These are phyloP conservation scores for Lizonia empirigonia DNA, from an alignment of 2,329 filamentous ascomycete genomes.

Conservation along the genomic window DNA sequence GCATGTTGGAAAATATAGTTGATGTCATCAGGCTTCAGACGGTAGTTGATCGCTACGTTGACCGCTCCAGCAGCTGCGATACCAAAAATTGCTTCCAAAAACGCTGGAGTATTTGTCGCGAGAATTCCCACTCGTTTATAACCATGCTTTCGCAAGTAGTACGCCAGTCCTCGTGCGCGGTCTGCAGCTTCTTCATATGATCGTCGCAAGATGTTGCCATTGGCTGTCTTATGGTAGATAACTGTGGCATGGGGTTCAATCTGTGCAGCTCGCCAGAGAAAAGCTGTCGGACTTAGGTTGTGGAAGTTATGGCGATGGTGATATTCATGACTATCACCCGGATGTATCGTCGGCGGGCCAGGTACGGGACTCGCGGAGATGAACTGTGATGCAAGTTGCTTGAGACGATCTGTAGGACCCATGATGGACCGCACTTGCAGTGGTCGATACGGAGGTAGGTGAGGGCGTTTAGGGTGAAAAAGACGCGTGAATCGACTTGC, in stretches of 20 bases:
- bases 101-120: slow-evolving; percentile 90
- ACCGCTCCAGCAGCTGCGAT: slow-evolving; percentile 81
- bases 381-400: slow-evolving; percentile 48
- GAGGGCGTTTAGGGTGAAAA: neutral
- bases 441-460: neutral
- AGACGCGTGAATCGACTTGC: neutral
- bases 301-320: slow-evolving; percentile 67
- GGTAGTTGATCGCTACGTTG: slow-evolving; percentile 74
- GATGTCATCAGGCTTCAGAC: slow-evolving; percentile 83
- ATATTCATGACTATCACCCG: slow-evolving; percentile 45
- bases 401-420: slow-evolving; percentile 36
- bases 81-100: slow-evolving; percentile 87
- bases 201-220: slow-evolving; percentile 73
- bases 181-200: slow-evolving; percentile 84
- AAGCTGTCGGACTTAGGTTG: slow-evolving; percentile 83
- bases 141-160: slow-evolving; percentile 77
- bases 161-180: slow-evolving; percentile 84
- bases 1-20: slow-evolving; percentile 87
- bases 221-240: slow-evolving; percentile 83
- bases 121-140: slow-evolving; percentile 83
- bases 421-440: slow-evolving; percentile 1
- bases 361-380: slow-evolving; percentile 39
- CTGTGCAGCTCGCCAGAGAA: slow-evolving; percentile 80
- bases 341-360: slow-evolving; percentile 45
- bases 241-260: slow-evolving; percentile 84